Base-by-base conservation (phyloP, 2,329 filamentous ascomycete species). In the Venturia oleaginea region DNA sequence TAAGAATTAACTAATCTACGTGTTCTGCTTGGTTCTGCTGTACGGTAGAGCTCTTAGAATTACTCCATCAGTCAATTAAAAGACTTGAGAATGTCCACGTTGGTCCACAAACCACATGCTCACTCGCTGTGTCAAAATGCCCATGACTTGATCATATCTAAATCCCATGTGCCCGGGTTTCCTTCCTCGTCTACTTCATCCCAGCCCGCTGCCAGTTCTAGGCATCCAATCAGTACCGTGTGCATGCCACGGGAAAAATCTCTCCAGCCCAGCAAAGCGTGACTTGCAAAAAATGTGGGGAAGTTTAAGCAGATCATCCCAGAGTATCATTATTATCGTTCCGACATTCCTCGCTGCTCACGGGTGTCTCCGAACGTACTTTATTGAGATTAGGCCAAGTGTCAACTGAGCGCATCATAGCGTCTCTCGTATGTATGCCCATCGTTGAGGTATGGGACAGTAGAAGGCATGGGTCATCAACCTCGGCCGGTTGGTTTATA, bases 401-500 rank as follows among this genome's bases (percentile, higher is more conserved):
- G 22, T 15, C 3, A 1, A 51, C 22, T 5, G 24, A 7, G 15
- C 15, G 19, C 51, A 22, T 57, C 30, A 34, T n/a, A 7, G 30
- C 24, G 24, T 19, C 13, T 57, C 19, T 57, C 17, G 24, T 57
- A 57, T 34, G 15, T 13, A 3, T 57, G 2, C 34, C 30, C 30
- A 34, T 57, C 19, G 30, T n/a, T 57, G 4, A 30, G 13, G 27
- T 19, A 34, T 17, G 24, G 48, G 8, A 32, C 24, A 15, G n/a
- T 46, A 17, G 43, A 30, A 27, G 46, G 15, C 27, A 11, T 42
- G 22, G 1, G 40, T 37, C n/a, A 15, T 40, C 59, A 32, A 37
- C 27, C 61, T 62, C 34, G 43, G 67, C 75, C 81, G 24, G 92
- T 91, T 22, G 91, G 92, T 80, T 97, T 97, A 79, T 97, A 97